Evolutionary conservation across 1,139 yeast species (phyloP), one percentile per base, ranked within the genome.

Genomic region (Candida labiduridarum): DNA sequence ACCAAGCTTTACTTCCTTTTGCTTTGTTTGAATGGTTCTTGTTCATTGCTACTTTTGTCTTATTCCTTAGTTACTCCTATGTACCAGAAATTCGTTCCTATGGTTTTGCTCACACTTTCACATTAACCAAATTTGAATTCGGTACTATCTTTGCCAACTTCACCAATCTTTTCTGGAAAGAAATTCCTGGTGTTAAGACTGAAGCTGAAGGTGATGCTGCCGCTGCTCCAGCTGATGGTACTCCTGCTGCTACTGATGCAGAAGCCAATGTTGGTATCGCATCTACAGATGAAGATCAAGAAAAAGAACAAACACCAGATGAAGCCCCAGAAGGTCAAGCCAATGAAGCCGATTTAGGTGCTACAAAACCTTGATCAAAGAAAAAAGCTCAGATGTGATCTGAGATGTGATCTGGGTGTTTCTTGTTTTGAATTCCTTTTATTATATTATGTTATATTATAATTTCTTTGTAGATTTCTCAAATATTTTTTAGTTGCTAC

Each of bases 1-100:
- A 65, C 7, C 65, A 71, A 55, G 72, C 72, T 1, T 49, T 62
- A 14, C 61, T 68, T 51, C 70, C 72, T 2, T 62, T 71, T 50
- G 59, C 67, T 0, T 63, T 71, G 35, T 51, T 72, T 44, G 56
- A 59, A 34, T 72, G 72, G 70, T 27, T 70, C 5, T 54, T 66
- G 47, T 69, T 64, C 45, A 51, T 57, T 9, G 59, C 57, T 5
- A 53, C 69, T 18, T 58, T 68, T 45, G 60, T 52, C 1, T 57
- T 67, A 42, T 51, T 64, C 36, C 44, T 66, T 9, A 36, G 60
- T 12, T 69, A 51, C 52, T 53, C 66, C 4, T 55, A 61, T 25
- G 49, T 66, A 15, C 76, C 76, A 10, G 52, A 54, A 35, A 41
- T 52, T n/a, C 52, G 46, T 19, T 27, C 42, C 14, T 35, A 36